Evolutionary conservation across 1,139 yeast genomes (phyloP), one percentile per base, ranked within the genome.

Genomic region (Wickerhamomyces sp.): DNA sequence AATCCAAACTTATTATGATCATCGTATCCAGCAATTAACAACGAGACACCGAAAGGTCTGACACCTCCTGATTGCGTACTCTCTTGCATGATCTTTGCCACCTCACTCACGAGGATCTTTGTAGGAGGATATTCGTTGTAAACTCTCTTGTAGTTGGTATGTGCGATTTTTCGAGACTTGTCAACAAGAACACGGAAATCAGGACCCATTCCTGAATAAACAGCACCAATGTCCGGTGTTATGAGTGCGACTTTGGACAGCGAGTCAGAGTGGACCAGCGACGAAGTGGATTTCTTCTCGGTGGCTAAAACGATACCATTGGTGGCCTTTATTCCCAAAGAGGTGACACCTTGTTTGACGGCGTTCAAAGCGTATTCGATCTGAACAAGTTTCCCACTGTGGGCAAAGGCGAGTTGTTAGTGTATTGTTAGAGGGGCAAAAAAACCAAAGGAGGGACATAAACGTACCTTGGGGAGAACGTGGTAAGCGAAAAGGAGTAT

Each of bases 151-250:
- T 93, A 93, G 54, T 84, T 77, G 15, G 96, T 80, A 60, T 93
- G 98, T 28, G 97, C 87, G 44, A 84, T 79, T 60, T 87, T 89
- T 52, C 99, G 76, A 12, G 97, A 91, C 59, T 83, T 83, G 61
- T 91, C 97, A 30, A 89, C 88, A 35, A 93, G 73, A 16, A 93
- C 95, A 47, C 99, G 73, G 68, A 85, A 93, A 61, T 93, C 99
- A 16, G 99, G 98, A 12, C 98, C 98, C 97, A 93, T 89, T 20
- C 99, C 99, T 14, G 96, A 76, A 64, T 93, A 93, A 5, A 95
- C 88, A 75, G 91, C 87, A 40, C 97, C 98, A 47, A 91, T 86
- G 56, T 91, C 88, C 26, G 98, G 98, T 2, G 98, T 88, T 52
- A 93, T 76, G 40, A 77, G 66, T 37, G 87, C 83, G 27, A 93